Evolutionary conservation across 495 filamentous ascomycete genomes (phyloP), one percentile per base, ranked within the genome.

Genomic region (Hypoxylon lienhwacheense): DNA sequence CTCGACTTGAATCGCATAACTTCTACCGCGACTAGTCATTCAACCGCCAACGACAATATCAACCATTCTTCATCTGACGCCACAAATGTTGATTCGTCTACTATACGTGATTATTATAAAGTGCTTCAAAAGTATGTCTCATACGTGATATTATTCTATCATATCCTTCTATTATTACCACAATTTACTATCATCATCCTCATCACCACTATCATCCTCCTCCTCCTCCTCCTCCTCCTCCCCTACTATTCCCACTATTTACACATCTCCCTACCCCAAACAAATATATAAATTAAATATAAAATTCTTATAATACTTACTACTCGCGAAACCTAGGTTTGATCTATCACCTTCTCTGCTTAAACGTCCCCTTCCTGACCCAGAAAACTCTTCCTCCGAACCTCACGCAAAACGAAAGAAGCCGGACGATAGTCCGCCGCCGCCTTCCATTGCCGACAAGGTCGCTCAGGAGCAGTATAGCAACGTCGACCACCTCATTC

Each of bases 391-490:
- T 10, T 55, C 67, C 43, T 63, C 57, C 47, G 76, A 76, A 37
- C 76, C 75, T 2, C 62, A 73, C 15, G 60, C 74, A 17, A 79
- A 79, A 63, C 64, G 74, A 7, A 68, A 76, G 21, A 77, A 77
- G 55, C 68, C 73, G 2, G 65, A 69, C 25, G 73, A 74, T 7
- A 51, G 36, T 29, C 50, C 35, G 19, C 60, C 61, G 28, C 54
- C 48, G 14, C 42, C 21, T n/a, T 74, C 71, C 37, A 72, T 81
- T 47, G 67, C 75, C 28, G 72, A 77, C 49, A 74, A 75, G 68
- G 66, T 76, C 12, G 53, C 61, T 7, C 66, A 70, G 24, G 68
- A 71, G 43, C 58, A 44, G 7, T 82, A 82, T 64, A 55, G 52
- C 14, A 56, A 57, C 24, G 37, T 82, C 20, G 74, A 79, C 28